phyloP scores from a whole-genome alignment of 1,284 basidiomycete genomes.

The Apiotrichum brassicae region DNA sequence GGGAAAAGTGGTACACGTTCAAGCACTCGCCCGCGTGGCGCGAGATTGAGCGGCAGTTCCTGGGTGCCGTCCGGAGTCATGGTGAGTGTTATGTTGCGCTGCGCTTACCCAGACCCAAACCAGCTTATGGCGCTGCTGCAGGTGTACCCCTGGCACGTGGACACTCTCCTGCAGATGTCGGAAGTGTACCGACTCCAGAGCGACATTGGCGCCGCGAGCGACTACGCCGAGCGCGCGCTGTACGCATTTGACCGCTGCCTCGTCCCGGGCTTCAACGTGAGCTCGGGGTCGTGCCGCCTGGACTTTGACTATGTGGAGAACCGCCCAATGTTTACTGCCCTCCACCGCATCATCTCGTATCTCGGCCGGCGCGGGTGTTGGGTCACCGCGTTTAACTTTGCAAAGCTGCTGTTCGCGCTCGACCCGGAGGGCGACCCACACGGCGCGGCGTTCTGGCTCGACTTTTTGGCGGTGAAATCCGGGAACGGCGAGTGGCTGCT shows the following conservation, averaged over 20 bases:
- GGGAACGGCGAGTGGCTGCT: conserved; percentile 74
- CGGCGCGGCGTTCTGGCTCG: conserved; percentile 72
- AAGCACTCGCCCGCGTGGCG: conserved; percentile 78
- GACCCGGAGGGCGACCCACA: conserved; percentile 81
- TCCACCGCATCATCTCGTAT: conserved; percentile 74
- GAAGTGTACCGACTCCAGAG: conserved; percentile 71
- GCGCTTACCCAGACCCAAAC: conserved; percentile 44
- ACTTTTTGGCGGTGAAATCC: conserved; percentile 72
- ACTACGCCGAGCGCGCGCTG: conserved; percentile 76
- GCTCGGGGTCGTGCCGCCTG: conserved; percentile 67
- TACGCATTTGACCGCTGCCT: conserved; percentile 85
- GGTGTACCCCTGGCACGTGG: conserved; percentile 68
- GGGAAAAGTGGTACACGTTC: conserved; percentile 77
- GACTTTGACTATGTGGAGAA: conserved; percentile 63
- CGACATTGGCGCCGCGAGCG: conserved; percentile 74
- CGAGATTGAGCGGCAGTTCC: conserved; percentile 69
- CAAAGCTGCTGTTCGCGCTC: conserved; percentile 68
- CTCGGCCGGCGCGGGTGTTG: conserved; percentile 78
- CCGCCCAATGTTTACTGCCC: conserved; percentile 50
- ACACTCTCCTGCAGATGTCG: conserved; percentile 79
- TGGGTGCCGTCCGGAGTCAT: conserved; percentile 69
- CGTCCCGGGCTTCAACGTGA: conserved; percentile 73
- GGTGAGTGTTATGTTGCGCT: conserved; percentile 50
- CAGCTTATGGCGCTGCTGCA: conserved; percentile 49
- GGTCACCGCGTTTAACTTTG: conserved; percentile 82